Conservation (phyloP, 2,329 filamentous ascomycete species). For the Claviceps pazoutovae region DNA sequence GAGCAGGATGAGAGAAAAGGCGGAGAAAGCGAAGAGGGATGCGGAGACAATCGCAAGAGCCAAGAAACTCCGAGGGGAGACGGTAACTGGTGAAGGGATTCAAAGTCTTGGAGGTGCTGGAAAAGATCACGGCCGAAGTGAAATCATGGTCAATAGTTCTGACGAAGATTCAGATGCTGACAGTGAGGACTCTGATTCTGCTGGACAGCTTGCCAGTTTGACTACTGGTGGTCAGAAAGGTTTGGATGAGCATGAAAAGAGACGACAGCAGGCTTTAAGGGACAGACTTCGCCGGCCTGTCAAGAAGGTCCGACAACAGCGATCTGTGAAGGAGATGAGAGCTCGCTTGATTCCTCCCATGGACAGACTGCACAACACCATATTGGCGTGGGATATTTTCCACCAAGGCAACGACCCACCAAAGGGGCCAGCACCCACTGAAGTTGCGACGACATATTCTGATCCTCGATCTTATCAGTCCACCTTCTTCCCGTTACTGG, state of each 20-base stretch:
- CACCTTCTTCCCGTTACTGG: constrained; percentile 80
- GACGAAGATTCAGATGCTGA: constrained; percentile 63
- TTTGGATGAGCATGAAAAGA: constrained; percentile 32
- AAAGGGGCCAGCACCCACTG: constrained; percentile 54
- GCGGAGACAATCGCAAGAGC: constrained; percentile 57
- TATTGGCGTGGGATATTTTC: constrained; percentile 92
- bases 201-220: constrained; percentile 33
- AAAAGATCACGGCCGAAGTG: constrained; percentile 69
- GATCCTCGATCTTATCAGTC: constrained; percentile 69
- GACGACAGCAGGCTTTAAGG: constrained; percentile 33
- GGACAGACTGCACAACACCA: constrained; percentile 67
- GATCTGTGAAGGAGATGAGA: constrained; percentile 85
- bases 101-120: constrained; percentile 57
- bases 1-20: constrained; percentile 59
- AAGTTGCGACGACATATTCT: constrained; percentile 64
- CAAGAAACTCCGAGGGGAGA: constrained; percentile 30
- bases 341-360: constrained; percentile 84
- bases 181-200: constrained; percentile 42
- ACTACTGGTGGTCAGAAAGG: constrained; percentile 33
- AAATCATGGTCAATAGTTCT: constrained; percentile 80
- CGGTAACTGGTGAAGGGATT: constrained; percentile 52
- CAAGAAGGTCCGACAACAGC: constrained; percentile 66
- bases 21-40: constrained; percentile 60
- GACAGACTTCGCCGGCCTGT: constrained; percentile 55
- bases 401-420: constrained; percentile 78